A percentile compares a stretch with the other conserved stretches of the same genome.
phyloP scores from a whole-genome alignment of 805 yeast species.

The Citeromyces matritensis region DNA sequence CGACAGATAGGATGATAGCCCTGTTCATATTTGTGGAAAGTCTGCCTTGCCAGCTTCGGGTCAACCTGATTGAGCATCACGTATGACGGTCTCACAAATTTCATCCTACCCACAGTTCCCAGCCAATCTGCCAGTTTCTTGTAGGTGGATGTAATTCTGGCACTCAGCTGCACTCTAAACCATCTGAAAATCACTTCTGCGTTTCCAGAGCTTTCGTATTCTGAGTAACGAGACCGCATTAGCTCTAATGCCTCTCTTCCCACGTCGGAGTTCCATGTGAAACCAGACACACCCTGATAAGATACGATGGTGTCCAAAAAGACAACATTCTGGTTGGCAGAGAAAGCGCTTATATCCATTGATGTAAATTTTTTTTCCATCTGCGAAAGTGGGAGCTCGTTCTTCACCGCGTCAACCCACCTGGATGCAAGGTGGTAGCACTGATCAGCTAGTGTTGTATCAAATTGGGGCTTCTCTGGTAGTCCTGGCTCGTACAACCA shows the following conservation, averaged over 20 bases:
- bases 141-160: constrained; percentile 29
- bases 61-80: constrained; percentile 49
- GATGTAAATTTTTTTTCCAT: constrained; percentile 21
- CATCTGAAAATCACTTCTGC: constrained; percentile 76
- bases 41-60: constrained; percentile 44
- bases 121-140: constrained; percentile 63
- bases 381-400: constrained; percentile 6
- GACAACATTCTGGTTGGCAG: constrained; percentile 66
- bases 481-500: constrained; percentile 78
- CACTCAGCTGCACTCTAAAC: constrained; percentile 51
- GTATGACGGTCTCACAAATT: constrained; percentile 82
- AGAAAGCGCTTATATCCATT: constrained; percentile 39
- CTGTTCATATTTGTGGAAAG: constrained; percentile 42
- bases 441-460: constrained; percentile 62
- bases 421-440: constrained; percentile 49
- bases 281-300: constrained; percentile 28
- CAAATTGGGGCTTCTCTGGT: constrained; percentile 79
- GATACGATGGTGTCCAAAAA: constrained; percentile 56
- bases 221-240: constrained; percentile 17
- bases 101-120: constrained; percentile 90
- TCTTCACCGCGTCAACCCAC: constrained; percentile 36
- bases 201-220: constrained; percentile 40
- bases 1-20: constrained; percentile 80
- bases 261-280: constrained; percentile 15
- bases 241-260: constrained; percentile 15